Evolutionary conservation across 805 yeast genomes (phyloP).

Genomic region (Ogataea paraovalis): DNA sequence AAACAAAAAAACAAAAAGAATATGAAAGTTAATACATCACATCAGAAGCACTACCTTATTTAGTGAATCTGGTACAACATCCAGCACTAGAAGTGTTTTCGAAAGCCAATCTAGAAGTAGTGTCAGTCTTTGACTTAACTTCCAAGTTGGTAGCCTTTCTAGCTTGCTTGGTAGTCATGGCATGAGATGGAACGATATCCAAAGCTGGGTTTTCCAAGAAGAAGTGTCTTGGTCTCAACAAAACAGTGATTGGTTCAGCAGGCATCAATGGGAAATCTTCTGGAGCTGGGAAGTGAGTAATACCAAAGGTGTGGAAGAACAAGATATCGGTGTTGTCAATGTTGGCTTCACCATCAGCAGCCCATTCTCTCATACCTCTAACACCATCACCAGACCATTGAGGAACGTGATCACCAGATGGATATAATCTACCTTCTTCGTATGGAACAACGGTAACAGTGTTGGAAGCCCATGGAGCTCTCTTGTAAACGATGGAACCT

Average conservation of each 20-base stretch:
- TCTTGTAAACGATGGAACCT: constrained; percentile 69
- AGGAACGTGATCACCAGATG: constrained; percentile 76
- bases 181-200: constrained; percentile 66
- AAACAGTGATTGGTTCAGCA: constrained; percentile 71
- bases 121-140: constrained; percentile 41
- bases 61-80: constrained; percentile 30
- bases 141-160: constrained; percentile 34
- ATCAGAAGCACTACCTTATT: constrained; percentile 3
- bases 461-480: constrained; percentile 79
- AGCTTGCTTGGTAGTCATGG: constrained; percentile 44
- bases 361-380: constrained; percentile 65
- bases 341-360: constrained; percentile 54
- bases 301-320: constrained; percentile 78
- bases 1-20: not conserved
- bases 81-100: constrained; percentile 29
- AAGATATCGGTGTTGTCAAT: constrained; percentile 69
- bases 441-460: constrained; percentile 68
- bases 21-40: not conserved
- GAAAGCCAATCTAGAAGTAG: constrained; percentile 51
- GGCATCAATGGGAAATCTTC: constrained; percentile 92
- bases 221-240: constrained; percentile 76
- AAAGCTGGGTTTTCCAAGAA: constrained; percentile 74
- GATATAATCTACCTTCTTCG: constrained; percentile 68
- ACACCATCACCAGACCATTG: constrained; percentile 70
- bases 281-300: constrained; percentile 84